Evolutionary conservation across 768 basidiomycete species (phyloP), one percentile per base, ranked within the genome.

Genomic region (Trametes coccinea): DNA sequence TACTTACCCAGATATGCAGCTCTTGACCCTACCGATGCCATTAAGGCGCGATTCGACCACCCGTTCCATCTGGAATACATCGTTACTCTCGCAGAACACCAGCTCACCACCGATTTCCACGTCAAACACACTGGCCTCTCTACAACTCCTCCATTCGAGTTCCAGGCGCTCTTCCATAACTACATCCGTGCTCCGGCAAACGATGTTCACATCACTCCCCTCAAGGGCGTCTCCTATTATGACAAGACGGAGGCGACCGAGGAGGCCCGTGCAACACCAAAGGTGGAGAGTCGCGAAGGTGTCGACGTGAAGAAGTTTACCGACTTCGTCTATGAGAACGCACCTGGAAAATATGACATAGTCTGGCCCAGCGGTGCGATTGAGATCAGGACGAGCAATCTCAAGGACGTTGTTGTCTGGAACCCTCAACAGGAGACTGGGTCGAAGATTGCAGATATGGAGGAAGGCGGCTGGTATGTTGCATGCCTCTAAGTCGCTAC

Each of bases 111-210:
- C 39, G 85, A 89, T 69, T 80, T 97, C 5, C 87, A 91, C 69
- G 89, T 98, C 63, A 80, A 80, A 64, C 96, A 97, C 70, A 80
- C 84, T 0, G 85, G 84, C 6, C 67, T 74, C 2, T 76, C 79
- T 14, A 73, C 74, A 3, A 69, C 76, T 0, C 79, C 82, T 45
- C 64, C 70, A 4, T 80, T 98, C 44, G 85, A 89, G 71, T 98
- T 96, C 79, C 97, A 99, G 73, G 90, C 94, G 1, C 80, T 98
- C 47, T 82, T 99, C 56, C 97, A 99, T 75, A 94, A 85, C 51
- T 99, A 99, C 75, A 82, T 97, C 65, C 82, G 82, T 9, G 84
- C 84, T 47, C 84, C 89, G 47, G 75, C 86, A 14, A 73, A 82
- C 60, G 68, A 84, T 3, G 84, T 85, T n/a, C 73, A 81, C 2